Conservation (phyloP, 176 grass and related monocot genomes). For the Bromus sterilis region DNA sequence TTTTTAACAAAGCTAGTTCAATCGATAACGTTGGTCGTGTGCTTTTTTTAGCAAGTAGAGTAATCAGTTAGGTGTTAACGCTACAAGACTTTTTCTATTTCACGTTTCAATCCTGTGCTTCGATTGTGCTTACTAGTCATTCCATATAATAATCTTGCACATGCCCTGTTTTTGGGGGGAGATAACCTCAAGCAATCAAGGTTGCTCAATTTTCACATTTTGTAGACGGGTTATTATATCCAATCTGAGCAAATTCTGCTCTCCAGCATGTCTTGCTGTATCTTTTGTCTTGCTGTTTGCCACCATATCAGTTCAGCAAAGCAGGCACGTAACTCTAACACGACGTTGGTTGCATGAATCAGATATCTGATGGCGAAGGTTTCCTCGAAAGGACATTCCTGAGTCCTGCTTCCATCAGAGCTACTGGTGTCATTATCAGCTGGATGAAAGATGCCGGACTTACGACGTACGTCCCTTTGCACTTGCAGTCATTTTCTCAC, state of each 20-base stretch:
- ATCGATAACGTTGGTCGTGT: neutral
- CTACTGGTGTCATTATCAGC: constrained; percentile 51
- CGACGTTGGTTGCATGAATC: constrained; percentile 4
- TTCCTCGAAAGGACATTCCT: constrained; percentile 96
- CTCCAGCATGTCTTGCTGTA: neutral
- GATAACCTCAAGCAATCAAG: neutral
- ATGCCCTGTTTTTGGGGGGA: neutral
- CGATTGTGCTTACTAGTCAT: neutral
- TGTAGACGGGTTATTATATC: neutral
- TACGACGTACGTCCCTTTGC: constrained; percentile 38
- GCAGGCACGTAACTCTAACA: constrained; percentile 5
- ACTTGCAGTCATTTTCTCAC: neutral
- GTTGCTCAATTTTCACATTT: neutral
- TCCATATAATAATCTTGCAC: neutral
- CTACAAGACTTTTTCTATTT: neutral
- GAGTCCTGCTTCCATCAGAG: constrained; percentile 76
- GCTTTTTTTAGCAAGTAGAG: neutral
- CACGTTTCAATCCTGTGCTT: neutral
- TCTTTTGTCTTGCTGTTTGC: neutral
- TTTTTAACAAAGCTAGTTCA: neutral
- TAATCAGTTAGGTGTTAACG: neutral
- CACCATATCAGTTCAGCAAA: neutral
- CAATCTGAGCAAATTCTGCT: neutral
- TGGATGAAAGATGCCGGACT: constrained; percentile 99
- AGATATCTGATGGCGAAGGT: constrained; percentile 86